Evolutionary conservation across 331 rosid genomes (phyloP).

Genomic region (Quercus phellos): DNA sequence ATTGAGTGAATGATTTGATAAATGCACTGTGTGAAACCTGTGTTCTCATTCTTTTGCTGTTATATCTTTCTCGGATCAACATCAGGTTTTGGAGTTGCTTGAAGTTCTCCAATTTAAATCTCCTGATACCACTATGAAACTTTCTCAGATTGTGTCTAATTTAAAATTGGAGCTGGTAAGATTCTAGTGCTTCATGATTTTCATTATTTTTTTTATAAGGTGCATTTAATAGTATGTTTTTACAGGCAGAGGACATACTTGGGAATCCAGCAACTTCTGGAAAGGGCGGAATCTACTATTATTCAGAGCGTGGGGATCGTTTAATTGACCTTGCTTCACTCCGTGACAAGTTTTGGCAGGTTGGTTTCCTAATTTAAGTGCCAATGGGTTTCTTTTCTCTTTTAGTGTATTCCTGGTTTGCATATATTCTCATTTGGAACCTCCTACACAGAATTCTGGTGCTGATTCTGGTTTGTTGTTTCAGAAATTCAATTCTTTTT

Average conservation of each 20-base stretch:
- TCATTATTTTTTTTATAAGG: slow-evolving; percentile 4
- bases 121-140: slow-evolving; percentile 62
- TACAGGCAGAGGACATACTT: slow-evolving; percentile 72
- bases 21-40: not conserved
- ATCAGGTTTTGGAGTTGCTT: slow-evolving; percentile 84
- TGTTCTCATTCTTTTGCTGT: not conserved
- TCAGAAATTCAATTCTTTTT: slow-evolving; percentile 69
- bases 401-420: not conserved
- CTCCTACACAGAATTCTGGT: slow-evolving; percentile 9
- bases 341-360: slow-evolving; percentile 96
- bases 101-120: slow-evolving; percentile 89
- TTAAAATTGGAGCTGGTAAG: slow-evolving; percentile 71
- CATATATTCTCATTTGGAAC: slow-evolving; percentile 10
- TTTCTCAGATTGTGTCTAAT: slow-evolving; percentile 56
- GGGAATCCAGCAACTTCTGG: slow-evolving; percentile 70
- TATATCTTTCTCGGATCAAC: slow-evolving; percentile 10
- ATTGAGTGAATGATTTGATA: not conserved
- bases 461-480: slow-evolving; percentile 20
- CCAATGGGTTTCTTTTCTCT: not conserved
- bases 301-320: slow-evolving; percentile 95
- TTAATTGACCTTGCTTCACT: slow-evolving; percentile 82
- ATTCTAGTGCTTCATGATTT: slow-evolving; percentile 13
- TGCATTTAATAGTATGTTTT: not conserved
- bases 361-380: slow-evolving; percentile 26
- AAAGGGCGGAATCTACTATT: slow-evolving; percentile 82